Evolutionary conservation across 306 rosid genomes (phyloP).

Genomic region (Vigna radiata): DNA sequence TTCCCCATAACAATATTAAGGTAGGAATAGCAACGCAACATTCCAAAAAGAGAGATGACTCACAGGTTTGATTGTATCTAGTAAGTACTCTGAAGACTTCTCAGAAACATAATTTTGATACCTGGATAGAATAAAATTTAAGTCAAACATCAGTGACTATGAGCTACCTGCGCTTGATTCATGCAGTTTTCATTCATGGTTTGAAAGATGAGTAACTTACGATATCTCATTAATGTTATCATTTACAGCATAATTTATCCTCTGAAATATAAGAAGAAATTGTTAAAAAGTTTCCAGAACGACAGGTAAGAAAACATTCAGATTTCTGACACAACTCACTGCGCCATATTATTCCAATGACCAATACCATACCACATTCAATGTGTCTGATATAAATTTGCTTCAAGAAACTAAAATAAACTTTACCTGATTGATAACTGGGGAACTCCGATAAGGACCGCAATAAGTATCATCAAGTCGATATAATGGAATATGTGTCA

Average conservation of each 20-base stretch:
- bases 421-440: conserved; percentile 76
- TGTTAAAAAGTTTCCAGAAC: conserved; percentile 39
- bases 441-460: conserved; percentile 72
- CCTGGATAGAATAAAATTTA: conserved; percentile 52
- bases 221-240: conserved; percentile 44
- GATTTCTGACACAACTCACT: conserved; percentile 36
- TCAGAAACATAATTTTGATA: conserved; percentile 70
- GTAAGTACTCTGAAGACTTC: conserved; percentile 64
- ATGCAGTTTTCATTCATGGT: conserved; percentile 32
- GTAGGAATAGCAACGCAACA: conserved; percentile 39
- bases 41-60: conserved; percentile 46
- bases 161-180: conserved; percentile 4
- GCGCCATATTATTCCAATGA: conserved; percentile 20
- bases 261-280: conserved; percentile 52
- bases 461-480: conserved; percentile 67
- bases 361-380: conserved; percentile 15
- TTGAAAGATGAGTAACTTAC: conserved; percentile 58
- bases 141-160: conserved; percentile 29
- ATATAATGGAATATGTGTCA: conserved; percentile 83
- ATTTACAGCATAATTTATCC: conserved; percentile 47
- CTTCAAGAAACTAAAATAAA: conserved; percentile 31
- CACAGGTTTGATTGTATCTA: conserved; percentile 68
- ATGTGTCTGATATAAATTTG: conserved; percentile 21
- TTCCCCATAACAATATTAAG: conserved; percentile 7
- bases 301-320: conserved; percentile 36